Evolutionary conservation across 306 rosid genomes (phyloP), one percentile per base, ranked within the genome.

Genomic region (Acmispon strigosus): DNA sequence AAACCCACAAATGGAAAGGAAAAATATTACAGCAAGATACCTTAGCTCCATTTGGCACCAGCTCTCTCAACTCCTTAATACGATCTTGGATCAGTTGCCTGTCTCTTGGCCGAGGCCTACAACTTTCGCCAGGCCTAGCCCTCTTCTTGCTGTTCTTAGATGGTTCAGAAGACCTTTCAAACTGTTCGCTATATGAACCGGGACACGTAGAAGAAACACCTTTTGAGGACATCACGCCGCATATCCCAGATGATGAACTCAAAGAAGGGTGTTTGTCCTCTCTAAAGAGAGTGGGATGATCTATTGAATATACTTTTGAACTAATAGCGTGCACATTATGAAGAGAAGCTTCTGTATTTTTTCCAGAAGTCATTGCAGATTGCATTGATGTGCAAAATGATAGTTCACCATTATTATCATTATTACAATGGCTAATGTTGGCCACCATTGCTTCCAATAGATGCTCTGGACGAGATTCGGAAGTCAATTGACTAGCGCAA

Each of bases 51-150:
- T 70, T 87, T 36, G 99, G 99, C 50, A 89, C 96, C 61, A 95
- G 80, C 70, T 95, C 97, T 73, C 99, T 84, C 69, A 95, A 84
- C 76, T 95, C 99, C 80, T 95, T 91, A 11, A 95, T 91, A 17
- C 99, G 99, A 70, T 95, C 99, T 81, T 95, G 99, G 76, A 95
- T 95, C 83, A 95, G 82, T 73, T 95, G 99, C 65, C 99, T 82
- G 82, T 95, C 99, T 88, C 99, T 89, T 24, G 97, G 99, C 76
- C 99, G 86, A 47, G 99, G 99, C 81, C 96, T 89, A 79, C 89
- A 79, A 80, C 81, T 89, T 79, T 91, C 99, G 58, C 99, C 96
- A 1, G 96, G 91, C 73, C 91, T 82, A 34, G 96, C 89, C 78
- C 96, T 89, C 86, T 92, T 94, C 80, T 91, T 95, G 71, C 78